phyloP scores from a whole-genome alignment of 768 basidiomycete species.

The Heimioporus sp. region DNA sequence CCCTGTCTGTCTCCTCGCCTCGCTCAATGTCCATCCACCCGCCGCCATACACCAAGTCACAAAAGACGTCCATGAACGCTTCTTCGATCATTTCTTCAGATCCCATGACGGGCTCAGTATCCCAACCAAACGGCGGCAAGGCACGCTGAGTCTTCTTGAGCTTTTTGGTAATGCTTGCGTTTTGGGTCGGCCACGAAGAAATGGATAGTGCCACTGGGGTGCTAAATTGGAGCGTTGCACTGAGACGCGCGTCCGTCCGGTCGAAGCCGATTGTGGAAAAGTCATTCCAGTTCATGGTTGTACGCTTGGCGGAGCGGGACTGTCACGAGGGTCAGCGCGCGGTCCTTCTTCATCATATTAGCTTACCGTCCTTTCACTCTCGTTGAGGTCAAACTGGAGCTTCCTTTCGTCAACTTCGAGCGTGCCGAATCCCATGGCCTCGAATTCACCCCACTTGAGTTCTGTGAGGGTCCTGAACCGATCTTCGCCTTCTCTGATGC shows the following conservation, averaged over 20 bases:
- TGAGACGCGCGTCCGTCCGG: conserved; percentile 72
- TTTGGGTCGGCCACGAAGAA: conserved; percentile 70
- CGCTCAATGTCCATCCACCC: conserved; percentile 84
- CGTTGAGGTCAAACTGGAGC: conserved; percentile 90
- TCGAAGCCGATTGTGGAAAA: conserved; percentile 84
- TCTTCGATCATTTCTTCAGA: conserved; percentile 85
- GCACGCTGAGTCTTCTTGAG: conserved; percentile 74
- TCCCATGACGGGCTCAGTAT: conserved; percentile 80
- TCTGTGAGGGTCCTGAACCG: conserved; percentile 81
- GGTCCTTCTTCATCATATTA: neutral
- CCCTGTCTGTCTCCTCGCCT: conserved; percentile 69
- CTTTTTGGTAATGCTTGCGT: conserved; percentile 70
- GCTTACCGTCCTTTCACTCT: conserved; percentile 69
- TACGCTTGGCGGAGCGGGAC: conserved; percentile 70
- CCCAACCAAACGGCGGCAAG: conserved; percentile 88
- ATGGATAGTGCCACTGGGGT: conserved; percentile 55
- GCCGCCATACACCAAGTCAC: conserved; percentile 75
- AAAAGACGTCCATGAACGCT: conserved; percentile 85
- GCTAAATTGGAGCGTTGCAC: conserved; percentile 79
- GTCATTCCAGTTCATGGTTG: conserved; percentile 88
- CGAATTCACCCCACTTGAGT: conserved; percentile 91
- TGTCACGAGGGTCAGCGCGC: conserved; percentile 28
- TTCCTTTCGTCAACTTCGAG: conserved; percentile 56
- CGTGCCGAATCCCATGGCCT: conserved; percentile 74
- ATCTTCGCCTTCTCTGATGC: conserved; percentile 52